Evolutionary conservation across 2,329 filamentous ascomycete genomes (phyloP), one percentile per base, ranked within the genome.

Genomic region (Hypoxylon rubiginosum): DNA sequence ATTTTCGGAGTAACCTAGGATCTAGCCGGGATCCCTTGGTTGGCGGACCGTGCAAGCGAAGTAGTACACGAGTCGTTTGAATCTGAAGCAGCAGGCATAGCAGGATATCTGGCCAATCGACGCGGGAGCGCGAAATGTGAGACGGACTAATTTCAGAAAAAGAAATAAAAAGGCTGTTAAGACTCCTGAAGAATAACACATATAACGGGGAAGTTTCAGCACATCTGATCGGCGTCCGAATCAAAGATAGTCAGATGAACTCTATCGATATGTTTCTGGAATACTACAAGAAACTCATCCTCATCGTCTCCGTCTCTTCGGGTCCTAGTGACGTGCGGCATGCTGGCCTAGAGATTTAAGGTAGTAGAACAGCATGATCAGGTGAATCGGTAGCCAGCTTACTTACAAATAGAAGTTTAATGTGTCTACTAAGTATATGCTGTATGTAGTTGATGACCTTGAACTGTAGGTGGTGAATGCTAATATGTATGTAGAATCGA

Each of bases 81-180:
- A 70, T 68, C 66, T 68, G 68, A 66, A 68, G 48, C 66, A 68
- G 57, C 58, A 59, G 61, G 60, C 59, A 63, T 64, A 15, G 15
- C 39, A 50, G 26, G 36, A 48, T 30, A 51, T 50, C 55, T 50
- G 48, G 46, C 63, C 70, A 70, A 62, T 67, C 19, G 52, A 34
- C 57, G 51, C 17, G 54, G 50, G 28, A 64, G 59, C 50, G 52
- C 32, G n/a, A 24, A 60, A 71, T 64, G 62, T 74, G 72, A 72
- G 71, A 75, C 73, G 68, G 46, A 48, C 48, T 30, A 71, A 73
- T 73, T 51, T 72, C 61, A 24, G 21, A 24, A 24, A 24, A 24
- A 24, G 21, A 24, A 55, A 55, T 52, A 26, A 19, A 61, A 54
- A 52, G 36, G 30, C 30, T 46, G 8, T 48, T 52, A 57, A 21